Conservation (phyloP, 2,329 filamentous ascomycete genomes). For the Achaetomium macrosporum region DNA sequence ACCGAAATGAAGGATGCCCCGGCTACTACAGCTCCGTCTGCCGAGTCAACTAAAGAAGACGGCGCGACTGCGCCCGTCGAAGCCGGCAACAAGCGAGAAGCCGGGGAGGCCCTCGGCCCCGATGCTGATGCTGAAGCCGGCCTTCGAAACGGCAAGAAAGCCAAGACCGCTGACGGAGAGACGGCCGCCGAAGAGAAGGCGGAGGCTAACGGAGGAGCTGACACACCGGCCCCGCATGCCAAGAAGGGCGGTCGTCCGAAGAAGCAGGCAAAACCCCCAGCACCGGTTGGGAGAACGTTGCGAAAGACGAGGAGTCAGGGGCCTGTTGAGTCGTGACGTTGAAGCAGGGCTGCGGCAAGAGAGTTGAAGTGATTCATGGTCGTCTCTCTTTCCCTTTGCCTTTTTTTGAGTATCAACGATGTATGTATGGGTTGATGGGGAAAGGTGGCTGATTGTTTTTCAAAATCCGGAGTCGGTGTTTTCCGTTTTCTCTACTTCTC, state of each 20-base stretch:
- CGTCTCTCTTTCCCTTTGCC: neutral
- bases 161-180: neutral
- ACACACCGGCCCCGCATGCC: conserved; percentile 3
- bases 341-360: neutral
- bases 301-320: conserved; percentile 27
- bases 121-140: conserved; percentile 1
- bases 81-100: conserved; percentile 5
- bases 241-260: conserved; percentile 33
- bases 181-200: neutral
- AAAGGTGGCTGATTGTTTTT: neutral
- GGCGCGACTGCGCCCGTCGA: neutral
- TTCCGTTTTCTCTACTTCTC: neutral
- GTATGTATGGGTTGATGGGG: neutral
- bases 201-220: neutral
- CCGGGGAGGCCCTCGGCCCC: conserved; percentile 4
- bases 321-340: conserved; percentile 16
- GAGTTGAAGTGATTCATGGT: neutral
- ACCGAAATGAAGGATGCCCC: conserved; percentile 6
- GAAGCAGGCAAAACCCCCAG: conserved; percentile 26
- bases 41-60: neutral
- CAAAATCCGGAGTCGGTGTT: neutral
- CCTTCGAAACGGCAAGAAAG: neutral
- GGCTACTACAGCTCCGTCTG: neutral
- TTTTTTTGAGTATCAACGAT: neutral
- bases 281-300: conserved; percentile 19